These are phyloP conservation scores for Mediolabrus comicus DNA, from an alignment of 108 stramenopile genomes.

Conservation along the genomic window DNA sequence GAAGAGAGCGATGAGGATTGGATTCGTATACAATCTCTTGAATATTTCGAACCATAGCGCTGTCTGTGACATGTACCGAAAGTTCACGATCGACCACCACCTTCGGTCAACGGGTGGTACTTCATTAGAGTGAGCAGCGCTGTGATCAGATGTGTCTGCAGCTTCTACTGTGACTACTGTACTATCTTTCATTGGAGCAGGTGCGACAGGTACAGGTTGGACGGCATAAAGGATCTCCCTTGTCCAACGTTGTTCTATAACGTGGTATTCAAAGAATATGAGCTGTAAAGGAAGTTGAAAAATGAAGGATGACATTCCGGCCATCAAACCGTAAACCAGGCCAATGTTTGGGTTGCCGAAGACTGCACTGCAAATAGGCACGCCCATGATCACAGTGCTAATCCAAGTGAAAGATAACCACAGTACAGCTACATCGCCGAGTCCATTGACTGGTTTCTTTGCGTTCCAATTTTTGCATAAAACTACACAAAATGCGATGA, in stretches of 20 bases:
- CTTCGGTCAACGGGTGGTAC: not conserved
- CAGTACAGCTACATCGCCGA: constrained; percentile 39
- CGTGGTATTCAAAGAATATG: constrained; percentile 44
- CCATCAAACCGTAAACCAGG: constrained; percentile 31
- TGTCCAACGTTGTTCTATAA: constrained; percentile 3
- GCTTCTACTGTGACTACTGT: not conserved
- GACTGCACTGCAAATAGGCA: constrained; percentile 43
- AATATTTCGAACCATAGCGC: constrained; percentile 33
- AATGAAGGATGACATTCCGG: constrained; percentile 43
- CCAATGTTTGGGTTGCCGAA: constrained; percentile 30
- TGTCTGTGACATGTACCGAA: not conserved
- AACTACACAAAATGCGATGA: constrained; percentile 8
- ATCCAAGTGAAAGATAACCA: constrained; percentile 48
- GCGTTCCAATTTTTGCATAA: not conserved
- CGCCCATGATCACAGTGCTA: constrained; percentile 40
- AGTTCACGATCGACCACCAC: constrained; percentile 1
- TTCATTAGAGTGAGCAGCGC: not conserved
- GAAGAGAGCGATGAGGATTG: constrained; percentile 39
- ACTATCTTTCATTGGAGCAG: not conserved
- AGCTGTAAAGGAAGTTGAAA: constrained; percentile 53
- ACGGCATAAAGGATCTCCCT: not conserved
- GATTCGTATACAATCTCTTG: constrained; percentile 20
- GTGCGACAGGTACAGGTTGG: not conserved
- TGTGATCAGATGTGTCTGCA: not conserved
- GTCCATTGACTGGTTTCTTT: not conserved